phyloP scores from a whole-genome alignment of 495 filamentous ascomycete species.

The Xylaria palmicola region DNA sequence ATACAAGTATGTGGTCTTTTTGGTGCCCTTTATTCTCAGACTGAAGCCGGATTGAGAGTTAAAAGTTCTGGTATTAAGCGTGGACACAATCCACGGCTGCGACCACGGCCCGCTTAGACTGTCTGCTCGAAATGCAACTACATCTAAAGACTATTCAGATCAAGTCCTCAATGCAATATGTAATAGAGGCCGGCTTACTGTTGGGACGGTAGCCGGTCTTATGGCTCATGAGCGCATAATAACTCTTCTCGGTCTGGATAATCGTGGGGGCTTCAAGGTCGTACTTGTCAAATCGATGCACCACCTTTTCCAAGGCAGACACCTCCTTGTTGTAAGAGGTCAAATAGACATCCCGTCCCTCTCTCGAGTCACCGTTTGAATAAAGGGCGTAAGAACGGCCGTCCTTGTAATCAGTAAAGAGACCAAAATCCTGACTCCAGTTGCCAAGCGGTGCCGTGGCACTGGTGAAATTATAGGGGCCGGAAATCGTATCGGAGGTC shows the following conservation, averaged over 20 bases:
- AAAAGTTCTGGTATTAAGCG: constrained; percentile 49
- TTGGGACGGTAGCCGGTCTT: constrained; percentile 50
- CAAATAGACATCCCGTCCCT: constrained; percentile 44
- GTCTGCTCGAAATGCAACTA: constrained; percentile 48
- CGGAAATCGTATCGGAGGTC: constrained; percentile 35
- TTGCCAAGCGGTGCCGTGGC: constrained; percentile 45
- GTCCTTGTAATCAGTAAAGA: constrained; percentile 46
- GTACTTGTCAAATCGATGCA: constrained; percentile 45
- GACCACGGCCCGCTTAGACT: constrained; percentile 51
- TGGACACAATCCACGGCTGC: constrained; percentile 48
- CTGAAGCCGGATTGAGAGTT: constrained; percentile 55
- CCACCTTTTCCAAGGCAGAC: constrained; percentile 35
- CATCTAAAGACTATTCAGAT: constrained; percentile 25
- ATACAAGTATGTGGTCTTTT: constrained; percentile 52
- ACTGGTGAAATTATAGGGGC: constrained; percentile 40
- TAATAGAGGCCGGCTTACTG: constrained; percentile 24
- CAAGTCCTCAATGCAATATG: neutral
- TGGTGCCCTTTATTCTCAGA: constrained; percentile 42
- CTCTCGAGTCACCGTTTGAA: constrained; percentile 41
- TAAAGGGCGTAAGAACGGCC: constrained; percentile 42
- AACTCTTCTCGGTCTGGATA: constrained; percentile 43
- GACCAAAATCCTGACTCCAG: constrained; percentile 49
- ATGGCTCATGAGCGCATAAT: constrained; percentile 47
- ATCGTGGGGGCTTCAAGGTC: constrained; percentile 48
- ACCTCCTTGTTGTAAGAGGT: constrained; percentile 39